phyloP scores from a whole-genome alignment of 345 rosid species.

The Geranium rotundifolium region DNA sequence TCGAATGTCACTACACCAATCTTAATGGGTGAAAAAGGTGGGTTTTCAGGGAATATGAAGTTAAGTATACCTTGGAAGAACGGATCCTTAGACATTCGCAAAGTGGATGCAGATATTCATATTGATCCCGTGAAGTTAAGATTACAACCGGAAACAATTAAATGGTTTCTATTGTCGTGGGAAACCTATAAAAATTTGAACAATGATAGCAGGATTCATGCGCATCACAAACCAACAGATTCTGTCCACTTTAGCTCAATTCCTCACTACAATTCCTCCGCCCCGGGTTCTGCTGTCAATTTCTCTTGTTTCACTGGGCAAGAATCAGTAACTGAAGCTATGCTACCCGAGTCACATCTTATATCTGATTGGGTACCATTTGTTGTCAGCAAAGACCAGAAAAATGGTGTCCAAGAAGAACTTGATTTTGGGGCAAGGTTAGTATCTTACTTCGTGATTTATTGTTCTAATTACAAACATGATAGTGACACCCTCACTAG shows the following conservation, averaged over 20 bases:
- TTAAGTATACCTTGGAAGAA: slow-evolving; percentile 91
- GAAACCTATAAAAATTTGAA: slow-evolving; percentile 28
- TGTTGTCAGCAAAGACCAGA: slow-evolving; percentile 25
- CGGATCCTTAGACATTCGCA: slow-evolving; percentile 82
- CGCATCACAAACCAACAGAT: slow-evolving; percentile 24
- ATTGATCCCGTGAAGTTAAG: slow-evolving; percentile 70
- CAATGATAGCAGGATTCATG: slow-evolving; percentile 13
- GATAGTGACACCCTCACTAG: not conserved
- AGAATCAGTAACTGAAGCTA: slow-evolving; percentile 31
- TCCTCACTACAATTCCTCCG: slow-evolving; percentile 9
- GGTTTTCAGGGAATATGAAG: slow-evolving; percentile 73
- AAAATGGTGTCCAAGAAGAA: slow-evolving; percentile 28
- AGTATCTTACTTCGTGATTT: slow-evolving; percentile 9
- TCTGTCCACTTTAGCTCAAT: slow-evolving; percentile 28
- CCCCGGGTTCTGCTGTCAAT: slow-evolving; percentile 19
- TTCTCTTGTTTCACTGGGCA: slow-evolving; percentile 24
- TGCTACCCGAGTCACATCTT: slow-evolving; percentile 46
- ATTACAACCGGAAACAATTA: slow-evolving; percentile 56
- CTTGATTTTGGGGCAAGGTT: slow-evolving; percentile 85
- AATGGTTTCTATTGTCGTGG: slow-evolving; percentile 59
- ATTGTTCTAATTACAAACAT: too few relatives aligned
- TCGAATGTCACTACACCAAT: slow-evolving; percentile 38
- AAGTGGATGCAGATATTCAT: slow-evolving; percentile 67
- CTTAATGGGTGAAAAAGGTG: slow-evolving; percentile 51
- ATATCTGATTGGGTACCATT: slow-evolving; percentile 79